These are phyloP conservation scores for Nannizziopsis arthrosporioides DNA, from an alignment of 2,329 filamentous ascomycete genomes.

Conservation along the genomic window DNA sequence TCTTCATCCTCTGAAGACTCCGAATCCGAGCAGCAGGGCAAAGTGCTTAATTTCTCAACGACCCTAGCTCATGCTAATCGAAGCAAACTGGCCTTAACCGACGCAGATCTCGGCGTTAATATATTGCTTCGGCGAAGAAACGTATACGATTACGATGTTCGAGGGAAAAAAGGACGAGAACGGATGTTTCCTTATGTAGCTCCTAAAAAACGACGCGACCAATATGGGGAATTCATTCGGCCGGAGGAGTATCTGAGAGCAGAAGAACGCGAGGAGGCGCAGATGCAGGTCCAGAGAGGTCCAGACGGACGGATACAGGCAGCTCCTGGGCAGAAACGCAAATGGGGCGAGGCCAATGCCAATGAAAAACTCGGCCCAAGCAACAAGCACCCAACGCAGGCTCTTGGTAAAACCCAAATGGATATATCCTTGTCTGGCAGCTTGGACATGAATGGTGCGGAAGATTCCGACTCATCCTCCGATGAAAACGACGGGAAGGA, in stretches of 20 bases:
- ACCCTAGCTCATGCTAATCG: slow-evolving; percentile 72
- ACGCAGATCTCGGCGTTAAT: slow-evolving; percentile 85
- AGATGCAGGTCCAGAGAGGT: slow-evolving; percentile 51
- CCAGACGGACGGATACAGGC: slow-evolving; percentile 45
- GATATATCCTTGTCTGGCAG: slow-evolving; percentile 34
- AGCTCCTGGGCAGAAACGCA: slow-evolving; percentile 78
- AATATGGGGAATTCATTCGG: slow-evolving; percentile 87
- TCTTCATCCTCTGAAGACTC: slow-evolving; percentile 82
- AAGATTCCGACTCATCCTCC: slow-evolving; percentile 45
- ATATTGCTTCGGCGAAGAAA: slow-evolving; percentile 78
- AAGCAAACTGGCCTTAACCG: slow-evolving; percentile 74
- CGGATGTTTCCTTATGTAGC: slow-evolving; percentile 82
- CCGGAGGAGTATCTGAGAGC: slow-evolving; percentile 88
- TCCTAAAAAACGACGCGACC: slow-evolving; percentile 66
- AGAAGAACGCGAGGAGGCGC: slow-evolving; percentile 72
- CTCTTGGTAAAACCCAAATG: slow-evolving; percentile 24
- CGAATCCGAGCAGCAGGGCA: slow-evolving; percentile 80
- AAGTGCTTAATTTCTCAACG: slow-evolving; percentile 77
- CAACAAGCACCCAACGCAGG: slow-evolving; percentile 48
- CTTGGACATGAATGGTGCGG: slow-evolving; percentile 30
- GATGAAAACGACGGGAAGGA: slow-evolving; percentile 41
- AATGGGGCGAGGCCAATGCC: slow-evolving; percentile 65
- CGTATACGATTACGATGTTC: slow-evolving; percentile 86
- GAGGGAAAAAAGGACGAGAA: slow-evolving; percentile 82
- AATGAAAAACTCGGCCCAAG: slow-evolving; percentile 35